These are phyloP conservation scores for Trichophyton benhamiae DNA, from an alignment of 2,329 filamentous ascomycete species.

Conservation along the genomic window DNA sequence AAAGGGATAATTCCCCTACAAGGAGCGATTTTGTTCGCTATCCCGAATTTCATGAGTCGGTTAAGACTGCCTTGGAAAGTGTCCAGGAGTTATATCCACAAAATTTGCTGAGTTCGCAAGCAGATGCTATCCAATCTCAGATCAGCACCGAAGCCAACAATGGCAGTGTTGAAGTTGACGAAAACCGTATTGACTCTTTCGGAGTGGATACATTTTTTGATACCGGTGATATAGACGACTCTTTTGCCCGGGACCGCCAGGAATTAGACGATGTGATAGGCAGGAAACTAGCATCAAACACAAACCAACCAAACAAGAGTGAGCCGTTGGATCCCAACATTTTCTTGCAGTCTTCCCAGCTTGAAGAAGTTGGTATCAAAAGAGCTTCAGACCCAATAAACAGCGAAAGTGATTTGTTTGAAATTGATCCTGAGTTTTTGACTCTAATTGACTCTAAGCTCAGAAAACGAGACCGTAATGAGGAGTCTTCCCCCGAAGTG, in stretches of 20 bases:
- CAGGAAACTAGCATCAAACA: no score
- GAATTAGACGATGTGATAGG: neutral
- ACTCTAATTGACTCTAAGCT: conserved; percentile 13
- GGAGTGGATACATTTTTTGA: conserved; percentile 28
- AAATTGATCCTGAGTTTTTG: conserved; percentile 22
- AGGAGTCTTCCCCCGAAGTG: neutral
- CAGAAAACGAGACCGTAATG: neutral
- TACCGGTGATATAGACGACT: conserved; percentile 20
- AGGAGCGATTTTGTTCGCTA: conserved; percentile 54
- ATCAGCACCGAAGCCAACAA: neutral
- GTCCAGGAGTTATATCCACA: conserved; percentile 75
- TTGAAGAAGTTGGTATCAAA: conserved; percentile 20
- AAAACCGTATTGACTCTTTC: conserved; percentile 44
- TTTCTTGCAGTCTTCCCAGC: conserved; percentile 12
- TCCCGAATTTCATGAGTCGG: conserved; percentile 40
- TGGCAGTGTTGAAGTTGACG: conserved; percentile 47
- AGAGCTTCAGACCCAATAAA: conserved; percentile 15
- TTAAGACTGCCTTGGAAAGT: conserved; percentile 72
- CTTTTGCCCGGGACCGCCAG: neutral
- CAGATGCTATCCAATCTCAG: conserved; percentile 12
- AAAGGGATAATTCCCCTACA: conserved; percentile 28
- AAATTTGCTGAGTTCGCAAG: conserved; percentile 48
- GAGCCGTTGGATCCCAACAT: neutral
- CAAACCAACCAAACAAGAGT: neutral
- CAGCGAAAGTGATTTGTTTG: conserved; percentile 23